Base-by-base conservation (phyloP, 495 filamentous ascomycete genomes). In the Haplographium delicatum region DNA sequence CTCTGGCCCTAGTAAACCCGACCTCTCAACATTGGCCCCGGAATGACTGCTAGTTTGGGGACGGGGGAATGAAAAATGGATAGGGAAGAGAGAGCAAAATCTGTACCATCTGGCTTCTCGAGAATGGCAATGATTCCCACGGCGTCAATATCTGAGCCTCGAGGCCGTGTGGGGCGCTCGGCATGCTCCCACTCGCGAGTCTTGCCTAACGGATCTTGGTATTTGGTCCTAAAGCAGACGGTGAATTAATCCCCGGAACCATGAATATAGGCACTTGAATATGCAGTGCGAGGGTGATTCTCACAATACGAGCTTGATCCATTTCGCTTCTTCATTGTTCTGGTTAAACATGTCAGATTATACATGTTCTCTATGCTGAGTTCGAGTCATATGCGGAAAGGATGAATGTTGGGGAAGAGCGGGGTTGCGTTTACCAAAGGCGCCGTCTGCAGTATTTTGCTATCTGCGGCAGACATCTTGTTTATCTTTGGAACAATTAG, bases 91-190 rank as follows among this genome's bases (percentile, higher is more conserved):
- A 13, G 40, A 10, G 15, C 5, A 16, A 15, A n/a, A 24, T 15
- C 9, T 13, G 6, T 50, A 69, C 71, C 68, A 1, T 74, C 75
- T 1, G 81, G 68, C 55, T 86, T 85, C 58, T 88, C 81, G 2
- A 98, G 67, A 58, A 98, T 86, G 16, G 90, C 86, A 25, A 91
- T 80, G 50, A 96, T 95, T 16, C 89, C 90, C 0, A 96, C 91
- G 39, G 86, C 91, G 61, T 96, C 93, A 34, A 95, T 84, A 28
- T 79, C 79, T 31, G 81, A 79, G 47, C 72, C 73, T 42, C 74
- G 68, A 0, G 87, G 85, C 2, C 89, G 78, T 6, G 88, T 93
- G 54, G 72, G 74, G 10, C 88, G 75, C 64, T 93, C 88, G 11
- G 84, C 86, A 2, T 83, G 86, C 62, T 94, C 88, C 88, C 88